Percentiles rank a stretch among this genome's conserved stretches.
These are phyloP conservation scores for Talaromyces pinophilus DNA, from an alignment of 2,329 filamentous ascomycete species.

Conservation along the genomic window DNA sequence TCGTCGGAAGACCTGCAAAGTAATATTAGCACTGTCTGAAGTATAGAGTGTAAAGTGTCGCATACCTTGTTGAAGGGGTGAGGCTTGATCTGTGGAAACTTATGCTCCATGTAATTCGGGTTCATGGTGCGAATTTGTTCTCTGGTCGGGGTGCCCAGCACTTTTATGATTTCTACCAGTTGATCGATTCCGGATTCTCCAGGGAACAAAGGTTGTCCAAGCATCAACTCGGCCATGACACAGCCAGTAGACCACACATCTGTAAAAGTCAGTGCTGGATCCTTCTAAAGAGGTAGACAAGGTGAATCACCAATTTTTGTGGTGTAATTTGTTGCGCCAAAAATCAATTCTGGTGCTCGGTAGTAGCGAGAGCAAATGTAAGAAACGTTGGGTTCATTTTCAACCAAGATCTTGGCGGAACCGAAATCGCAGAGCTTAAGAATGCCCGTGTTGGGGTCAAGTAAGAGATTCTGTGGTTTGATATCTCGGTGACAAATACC, in stretches of 20 bases:
- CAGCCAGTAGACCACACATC: slow-evolving; percentile 99
- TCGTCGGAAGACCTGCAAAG: slow-evolving; percentile 81
- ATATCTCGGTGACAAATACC: slow-evolving; percentile 99
- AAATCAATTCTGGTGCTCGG: slow-evolving; percentile 95
- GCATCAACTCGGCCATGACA: slow-evolving; percentile 99
- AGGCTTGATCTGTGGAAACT: slow-evolving; percentile 99
- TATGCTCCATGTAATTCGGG: slow-evolving; percentile 99
- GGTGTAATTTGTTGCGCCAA: slow-evolving; percentile 98
- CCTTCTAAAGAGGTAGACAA: not conserved
- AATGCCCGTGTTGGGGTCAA: slow-evolving; percentile 87
- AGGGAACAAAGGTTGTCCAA: slow-evolving; percentile 95
- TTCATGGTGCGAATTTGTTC: slow-evolving; percentile 99
- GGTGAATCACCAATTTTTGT: slow-evolving; percentile 87
- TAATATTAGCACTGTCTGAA: not conserved
- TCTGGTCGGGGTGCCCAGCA: slow-evolving; percentile 90
- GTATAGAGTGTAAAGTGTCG: too few species aligned
- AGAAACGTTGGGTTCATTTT: slow-evolving; percentile 98
- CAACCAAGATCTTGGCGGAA: slow-evolving; percentile 96
- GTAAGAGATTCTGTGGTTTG: slow-evolving; percentile 95
- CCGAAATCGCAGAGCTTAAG: slow-evolving; percentile 99
- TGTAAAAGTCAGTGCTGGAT: slow-evolving; percentile 42
- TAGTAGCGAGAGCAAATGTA: slow-evolving; percentile 99
- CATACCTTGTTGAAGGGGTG: slow-evolving; percentile 91
- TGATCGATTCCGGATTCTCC: slow-evolving; percentile 99
- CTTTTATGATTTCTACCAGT: slow-evolving; percentile 98